Evolutionary conservation across 2,329 filamentous ascomycete genomes (phyloP), one percentile per base, ranked within the genome.

Genomic region (Magnaporthiopsis poae): DNA sequence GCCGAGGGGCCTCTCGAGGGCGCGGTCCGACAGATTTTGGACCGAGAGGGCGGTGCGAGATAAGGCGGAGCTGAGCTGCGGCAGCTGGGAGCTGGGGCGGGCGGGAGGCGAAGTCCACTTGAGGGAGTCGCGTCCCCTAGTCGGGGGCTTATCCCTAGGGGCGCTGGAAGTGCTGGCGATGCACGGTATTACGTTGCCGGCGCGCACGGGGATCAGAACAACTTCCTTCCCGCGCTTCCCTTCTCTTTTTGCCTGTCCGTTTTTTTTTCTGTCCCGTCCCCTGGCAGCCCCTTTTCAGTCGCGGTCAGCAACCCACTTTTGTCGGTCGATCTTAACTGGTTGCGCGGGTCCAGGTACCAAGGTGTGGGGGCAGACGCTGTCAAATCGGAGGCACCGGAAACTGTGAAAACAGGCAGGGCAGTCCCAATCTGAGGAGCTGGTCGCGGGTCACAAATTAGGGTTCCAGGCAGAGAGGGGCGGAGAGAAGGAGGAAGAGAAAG

Each of bases 221-320:
- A 5, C 39, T 56, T 56, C 21, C 21, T 9, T 52, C 39, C 13
- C 39, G 15, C 39, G 46, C 46, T 52, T 9, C 5, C 46, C 21
- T n/a, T 39, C 18, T 52, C 21, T 52, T 8, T 9, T 11, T 25
- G 5, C n/a, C 21, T 9, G 46, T 0, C 7, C 5, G 9, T 56
- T 25, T n/a, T 21, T n/a, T 25, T 56, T 56, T 21, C 39, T 18
- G 3, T 15, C 39, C 39, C 36, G 61, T 33, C 29, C 29, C n/a
- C 29, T 33, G 29, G 33, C 61, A 62, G 61, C 31, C 61, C 61
- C 31, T 62, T 62, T 36, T 35, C 61, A 62, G 21, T 21, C 46
- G 46, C n/a, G 46, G 46, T 31, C 18, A 36, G 35, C 36, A 39
- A 21, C 12, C 61, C 61, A 36, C 29, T 62, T 39, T 36, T 12